Evolutionary conservation across 129 eudicot species (phyloP), one percentile per base, ranked within the genome.

Genomic region (Gnaphalium uliginosum): DNA sequence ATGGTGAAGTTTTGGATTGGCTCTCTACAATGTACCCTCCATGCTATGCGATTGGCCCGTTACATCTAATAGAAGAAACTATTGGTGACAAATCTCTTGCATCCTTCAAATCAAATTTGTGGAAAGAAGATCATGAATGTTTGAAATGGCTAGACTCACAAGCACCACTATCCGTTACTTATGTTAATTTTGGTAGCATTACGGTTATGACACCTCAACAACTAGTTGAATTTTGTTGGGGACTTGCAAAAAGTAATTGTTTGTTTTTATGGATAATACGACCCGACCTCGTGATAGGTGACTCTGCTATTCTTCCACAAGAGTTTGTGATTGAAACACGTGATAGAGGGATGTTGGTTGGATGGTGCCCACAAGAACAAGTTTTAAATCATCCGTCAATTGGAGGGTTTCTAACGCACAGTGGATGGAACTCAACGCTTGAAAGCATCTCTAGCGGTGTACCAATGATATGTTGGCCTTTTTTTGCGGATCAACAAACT

Each of bases 131-230:
- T 6, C 2, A 61, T 0, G 66, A 37, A 4, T 89, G 90, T 60
- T 59, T 88, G 4, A 50, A 84, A 30, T 89, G 94, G 94, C 85
- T 89, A 6, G 79, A 89, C 41, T 46, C 82, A 0, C 69, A 73
- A 69, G 85, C 81, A 41, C 32, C 78, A 4, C 46, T 23, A 26
- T 86, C 94, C 2, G 88, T 88, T 2, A 70, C 81, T 30, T 83
- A 86, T 41, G 94, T 88, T 30, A 86, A 86, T 37, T 88, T 86
- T 65, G 94, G 94, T 13, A 89, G 94, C 74, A 83, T 86, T 23
- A 77, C 86, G 0, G 81, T 81, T 22, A 66, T 88, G 82, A 72
- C 86, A 13, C 56, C 82, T 33, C 61, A 84, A 6, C 90, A 88
- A 71, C 66, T 88, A 33, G 64, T 64, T 0, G 94, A 89, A 32